Evolutionary conservation across 495 filamentous ascomycete species (phyloP).

Genomic region (Tuber umbilicatum): DNA sequence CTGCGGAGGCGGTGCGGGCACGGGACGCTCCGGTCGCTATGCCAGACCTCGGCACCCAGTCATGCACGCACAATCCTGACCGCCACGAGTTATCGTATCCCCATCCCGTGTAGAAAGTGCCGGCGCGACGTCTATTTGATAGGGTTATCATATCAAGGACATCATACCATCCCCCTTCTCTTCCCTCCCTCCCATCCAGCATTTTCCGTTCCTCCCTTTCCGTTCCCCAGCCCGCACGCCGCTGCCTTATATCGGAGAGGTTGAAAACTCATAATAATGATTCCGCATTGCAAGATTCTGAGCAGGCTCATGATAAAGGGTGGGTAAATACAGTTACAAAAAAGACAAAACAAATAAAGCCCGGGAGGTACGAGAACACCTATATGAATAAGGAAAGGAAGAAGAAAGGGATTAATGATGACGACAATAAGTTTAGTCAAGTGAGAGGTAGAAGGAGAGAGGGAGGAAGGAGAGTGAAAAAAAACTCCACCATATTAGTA

Average conservation of each 20-base stretch:
- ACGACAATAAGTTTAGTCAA: neutral
- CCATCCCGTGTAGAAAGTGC: neutral
- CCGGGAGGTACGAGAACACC: neutral
- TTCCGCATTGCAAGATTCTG: neutral
- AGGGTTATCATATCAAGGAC: neutral
- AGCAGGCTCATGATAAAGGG: neutral
- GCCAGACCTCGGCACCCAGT: neutral
- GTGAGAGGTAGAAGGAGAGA: neutral
- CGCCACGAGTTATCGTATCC: neutral
- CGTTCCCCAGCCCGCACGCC: neutral
- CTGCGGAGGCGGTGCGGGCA: neutral
- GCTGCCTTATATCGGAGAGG: neutral
- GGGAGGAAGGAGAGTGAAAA: neutral
- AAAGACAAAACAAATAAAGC: neutral
- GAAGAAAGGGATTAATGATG: neutral
- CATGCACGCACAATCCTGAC: neutral
- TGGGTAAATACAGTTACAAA: neutral
- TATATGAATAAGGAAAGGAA: neutral
- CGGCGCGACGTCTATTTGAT: too few species aligned
- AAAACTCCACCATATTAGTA: constrained; percentile 2
- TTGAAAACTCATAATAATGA: neutral
- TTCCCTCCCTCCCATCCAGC: neutral
- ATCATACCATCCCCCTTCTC: neutral
- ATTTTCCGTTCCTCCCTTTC: neutral
- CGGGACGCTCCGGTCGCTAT: neutral